Base-by-base conservation (phyloP, 2,329 filamentous ascomycete species). In the Incumbomyces delicatus region DNA sequence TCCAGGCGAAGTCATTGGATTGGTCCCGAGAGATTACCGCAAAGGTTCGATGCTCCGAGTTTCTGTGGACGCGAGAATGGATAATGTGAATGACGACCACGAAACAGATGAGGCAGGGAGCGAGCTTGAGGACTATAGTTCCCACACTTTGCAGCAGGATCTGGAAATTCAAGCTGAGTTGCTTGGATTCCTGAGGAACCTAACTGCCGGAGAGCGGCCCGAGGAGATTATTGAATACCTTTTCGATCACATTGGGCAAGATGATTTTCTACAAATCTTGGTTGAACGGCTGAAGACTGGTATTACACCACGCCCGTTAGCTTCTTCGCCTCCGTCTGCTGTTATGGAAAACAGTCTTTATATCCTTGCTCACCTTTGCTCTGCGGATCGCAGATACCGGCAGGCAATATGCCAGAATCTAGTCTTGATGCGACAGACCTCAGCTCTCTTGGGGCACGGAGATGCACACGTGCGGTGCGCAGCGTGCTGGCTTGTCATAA, bases 151-250 rank as follows among this genome's bases (percentile, higher is more conserved):
- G 44, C 81, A 81, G 54, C 85, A 95, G 54, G 86, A 94, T 54
- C 73, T 89, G 32, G 81, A 82, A 2, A 85, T 95, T 22, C 90
- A 96, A 65, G 87, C 95, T 61, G 89, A 96, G 65, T 86, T 83
- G 0, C 76, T 96, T 14, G 84, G 94, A 57, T 83, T 96, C 56
- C 79, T 98, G 52, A 78, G 90, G 46, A 98, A 98, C 63, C 72
- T 96, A 29, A 85, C 95, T 54, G 84, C 83, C 48, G 78, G 81
- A 50, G 70, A 64, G 56, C 78, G 64, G 55, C 73, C 66, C 55
- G 71, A 63, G 50, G 78, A 69, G 66, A 90, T 95, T 79, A 87
- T 95, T 51, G 88, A 95, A 59, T 81, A 85, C 58, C 66, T 96
- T 17, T 83, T 96, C 59, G 76, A 71, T 48, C 76, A 81, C 47